Base-by-base conservation (phyloP, 768 basidiomycete genomes). In the Leccinum obscurum region DNA sequence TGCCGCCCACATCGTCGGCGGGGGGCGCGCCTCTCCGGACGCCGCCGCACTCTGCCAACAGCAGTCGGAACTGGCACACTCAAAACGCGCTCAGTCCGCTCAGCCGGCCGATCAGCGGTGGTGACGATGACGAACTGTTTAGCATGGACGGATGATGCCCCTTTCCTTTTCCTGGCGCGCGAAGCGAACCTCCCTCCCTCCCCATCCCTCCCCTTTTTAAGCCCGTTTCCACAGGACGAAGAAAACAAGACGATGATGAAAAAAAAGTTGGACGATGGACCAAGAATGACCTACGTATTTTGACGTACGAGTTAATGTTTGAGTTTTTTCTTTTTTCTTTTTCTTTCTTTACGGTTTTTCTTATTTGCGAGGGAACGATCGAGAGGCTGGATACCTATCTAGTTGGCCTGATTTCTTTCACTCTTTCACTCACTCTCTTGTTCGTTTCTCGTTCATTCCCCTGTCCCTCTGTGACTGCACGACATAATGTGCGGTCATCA, bases 51-150 rank as follows among this genome's bases (percentile, higher is more conserved):
- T 34, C 66, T n/a, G 52, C 52, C 7, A 67, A 57, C 57, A 62
- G 48, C 54, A 70, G 78, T 28, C 52, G 52, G 50, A 70, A 70
- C 56, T 82, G 76, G 74, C 74, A 78, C 49, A 54, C 68, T 9
- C 66, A 75, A 54, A 69, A 70, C 52, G 76, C 81, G 48, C 70
- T 81, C 66, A 88, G 87, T 68, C 87, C 87, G 55, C 75, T 89
- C 58, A 84, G 85, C 67, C 77, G 83, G 57, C 85, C 87, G 4
- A 83, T 80, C n/a, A 77, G 77, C 37, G 0, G 4, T 2, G n/a
- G n/a, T 4, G 84, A 80, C 59, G 80, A 88, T 61, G 87, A 88
- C 69, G 89, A 88, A 67, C 72, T 91, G 69, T 92, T 92, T 70
- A 79, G 78, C 66, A 86, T 90, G 85, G 89, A 90, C 63, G 77